Conservation (phyloP, 2,329 filamentous ascomycete genomes). For the Ophiostoma pallidulum region DNA sequence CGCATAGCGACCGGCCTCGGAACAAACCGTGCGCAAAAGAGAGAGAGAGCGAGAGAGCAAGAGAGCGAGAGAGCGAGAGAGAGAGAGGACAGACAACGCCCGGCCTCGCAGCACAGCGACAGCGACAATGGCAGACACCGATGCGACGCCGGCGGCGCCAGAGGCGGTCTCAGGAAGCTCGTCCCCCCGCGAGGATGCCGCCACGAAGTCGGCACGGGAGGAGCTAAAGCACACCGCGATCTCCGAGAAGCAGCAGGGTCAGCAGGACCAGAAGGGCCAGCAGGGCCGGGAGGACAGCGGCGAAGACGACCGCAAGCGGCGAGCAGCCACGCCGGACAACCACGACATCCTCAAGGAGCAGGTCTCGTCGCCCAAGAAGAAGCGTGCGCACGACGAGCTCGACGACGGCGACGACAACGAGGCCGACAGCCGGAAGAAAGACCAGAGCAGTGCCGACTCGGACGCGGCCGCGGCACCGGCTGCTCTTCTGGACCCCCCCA, state of each 20-base stretch:
- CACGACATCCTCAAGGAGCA: conserved; percentile 38
- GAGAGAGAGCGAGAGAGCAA: too few species aligned
- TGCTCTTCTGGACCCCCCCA: conserved; percentile 24
- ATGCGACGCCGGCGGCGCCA: conserved; percentile 13
- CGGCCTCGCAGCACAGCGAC: too few species aligned
- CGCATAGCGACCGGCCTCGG: too few species aligned
- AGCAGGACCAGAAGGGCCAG: conserved; percentile 13
- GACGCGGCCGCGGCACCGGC: conserved; percentile 21
- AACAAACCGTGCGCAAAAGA: too few species aligned
- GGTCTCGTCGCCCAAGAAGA: conserved; percentile 55
- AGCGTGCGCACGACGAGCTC: conserved; percentile 50
- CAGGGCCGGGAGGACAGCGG: conserved; percentile 18
- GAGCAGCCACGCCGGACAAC: conserved; percentile 6
- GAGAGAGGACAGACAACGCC: too few species aligned
- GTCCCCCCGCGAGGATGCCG: conserved; percentile 45
- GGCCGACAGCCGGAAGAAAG: conserved; percentile 31
- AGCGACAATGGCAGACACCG: conserved; percentile 10
- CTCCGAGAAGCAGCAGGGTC: conserved; percentile 39
- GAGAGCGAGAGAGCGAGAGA: too few species aligned
- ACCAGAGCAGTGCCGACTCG: conserved; percentile 25
- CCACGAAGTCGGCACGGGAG: conserved; percentile 53
- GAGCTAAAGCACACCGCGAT: conserved; percentile 57
- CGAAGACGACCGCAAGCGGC: conserved; percentile 18
- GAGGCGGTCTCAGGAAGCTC: conserved; percentile 25
- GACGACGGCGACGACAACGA: conserved; percentile 38